Base-by-base conservation (phyloP, 2,329 filamentous ascomycete species). In the Trichoderma sp. region DNA sequence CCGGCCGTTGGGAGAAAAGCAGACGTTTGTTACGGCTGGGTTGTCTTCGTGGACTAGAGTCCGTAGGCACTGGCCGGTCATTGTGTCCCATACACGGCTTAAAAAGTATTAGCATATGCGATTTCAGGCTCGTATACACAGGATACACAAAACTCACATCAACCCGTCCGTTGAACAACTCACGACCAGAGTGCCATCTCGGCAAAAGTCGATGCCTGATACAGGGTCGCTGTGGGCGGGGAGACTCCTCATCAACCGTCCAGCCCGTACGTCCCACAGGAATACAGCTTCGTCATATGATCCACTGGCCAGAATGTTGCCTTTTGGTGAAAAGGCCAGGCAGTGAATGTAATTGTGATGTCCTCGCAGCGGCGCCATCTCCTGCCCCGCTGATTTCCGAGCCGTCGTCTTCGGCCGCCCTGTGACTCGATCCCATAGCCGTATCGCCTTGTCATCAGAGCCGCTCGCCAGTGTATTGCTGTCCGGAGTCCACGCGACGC, bases 221-320 rank as follows among this genome's bases (percentile, higher is more conserved):
- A 99, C 96, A 0, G 97, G 97, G 83, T 99, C 97, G 33, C 95
- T 97, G 81, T 99, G 97, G 3, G 97, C 97, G 1, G 97, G 97
- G 50, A 99, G 85, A 77, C 93, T 95, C 73, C 95, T 91, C 95
- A 99, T 98, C 41, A 97, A 88, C 27, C 93, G 89, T 0, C 95
- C 95, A 0, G 95, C 94, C 16, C 97, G 90, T 16, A 98, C 94
- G 83, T 99, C 97, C 97, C 97, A 99, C 6, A 99, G 85, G 78
- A 98, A 98, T 0, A 99, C 95, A 5, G 97, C 97, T 86, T 99
- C 97, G 79, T 99, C 97, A 84, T 98, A 98, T 78, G 94, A 97
- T 14, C 97, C 97, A 78, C 94, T 97, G 18, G 95, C 97, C 41
- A 99, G 90, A 82, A 98, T 98, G 82, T 99, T 99, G 29, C 97